Evolutionary conservation across 2,329 filamentous ascomycete genomes (phyloP), one percentile per base, ranked within the genome.

Genomic region (Zarea fungicola): DNA sequence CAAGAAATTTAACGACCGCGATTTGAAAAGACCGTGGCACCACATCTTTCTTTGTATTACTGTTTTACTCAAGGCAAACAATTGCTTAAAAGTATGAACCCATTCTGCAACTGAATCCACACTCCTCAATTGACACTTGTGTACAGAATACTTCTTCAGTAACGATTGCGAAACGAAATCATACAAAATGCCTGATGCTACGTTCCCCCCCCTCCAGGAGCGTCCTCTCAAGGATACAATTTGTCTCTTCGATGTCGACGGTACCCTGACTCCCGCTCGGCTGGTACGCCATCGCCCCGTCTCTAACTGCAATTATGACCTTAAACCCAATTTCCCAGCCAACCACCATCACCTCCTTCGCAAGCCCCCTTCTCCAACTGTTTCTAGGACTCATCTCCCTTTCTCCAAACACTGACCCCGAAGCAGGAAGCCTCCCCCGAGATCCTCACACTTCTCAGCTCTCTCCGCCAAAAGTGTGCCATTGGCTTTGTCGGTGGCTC

Each of bases 201-300:
- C 62, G 65, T 71, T 56, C 70, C 85, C 90, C 49, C 81, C 89
- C 54, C 81, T 97, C 57, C 80, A 85, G 66, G 77, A 92, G 61
- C 89, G 93, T 58, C 88, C 89, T 36, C 73, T 96, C 69, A 89
- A 91, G 74, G 89, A 93, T 77, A 97, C 92, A 56, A 87, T 99
- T 69, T 84, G 83, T 63, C 85, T 99, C 55, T 99, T 99, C 71
- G 93, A 99, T 71, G 93, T 99, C 52, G 93, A 99, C 67, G 88
- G 82, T 63, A 96, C 93, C 25, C 81, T 99, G 58, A 93, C 90
- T 14, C 86, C 83, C 35, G 84, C 93, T 39, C 83, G 93, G 57
- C 77, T 78, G 60, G 88, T 95, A 75, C 53, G 76, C 67, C 25
- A 14, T 40, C 14, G 21, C n/a, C 7, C 47, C n/a, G n/a, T n/a